Evolutionary conservation across 495 filamentous ascomycete species (phyloP), one percentile per base, ranked within the genome.

Genomic region (Xylaria scruposa): DNA sequence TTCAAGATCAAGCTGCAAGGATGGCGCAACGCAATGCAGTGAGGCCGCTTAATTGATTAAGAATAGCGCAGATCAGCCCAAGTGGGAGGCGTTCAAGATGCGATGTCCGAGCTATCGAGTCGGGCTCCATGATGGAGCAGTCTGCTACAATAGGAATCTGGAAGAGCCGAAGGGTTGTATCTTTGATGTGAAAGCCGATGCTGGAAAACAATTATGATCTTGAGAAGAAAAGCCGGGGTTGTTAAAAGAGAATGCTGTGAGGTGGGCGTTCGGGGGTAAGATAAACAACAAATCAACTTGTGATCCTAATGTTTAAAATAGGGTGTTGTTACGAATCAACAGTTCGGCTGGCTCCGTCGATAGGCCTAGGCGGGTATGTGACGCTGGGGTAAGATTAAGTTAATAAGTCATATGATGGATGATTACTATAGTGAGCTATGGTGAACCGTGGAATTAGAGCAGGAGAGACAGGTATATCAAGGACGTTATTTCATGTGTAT

Each of bases 11-110:
- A 26, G 19, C 59, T 36, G 24, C 59, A 62, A 62, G 59, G 59
- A 62, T 62, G 26, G 59, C 59, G 19, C 33, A 62, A 42, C 59
- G 59, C 59, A 62, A 42, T 44, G 59, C 12, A 42, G 59, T 19
- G 31, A 62, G 33, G 21, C 59, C 38, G 17, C 19, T n/a, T 62
- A 62, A 65, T 46, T 65, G n/a, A 44, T 26, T 26, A 26, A 65
- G 61, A 65, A 65, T 65, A 40, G 38, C 40, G 44, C 40, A 21
- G 61, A 65, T 46, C 38, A 65, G 61, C 40, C 49, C 61, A 65
- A 40, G 38, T 46, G 61, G 61, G 10, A 65, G 61, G 40, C 61
- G 61, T 65, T 65, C 61, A 21, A 65, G 61, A 46, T 65, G 61
- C 40, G 61, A 65, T 42, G 24, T 63, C 36, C 59, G 36, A 63